These are phyloP conservation scores for Ganoderma leucocontextum DNA, from an alignment of 1,284 basidiomycete species.

Conservation along the genomic window DNA sequence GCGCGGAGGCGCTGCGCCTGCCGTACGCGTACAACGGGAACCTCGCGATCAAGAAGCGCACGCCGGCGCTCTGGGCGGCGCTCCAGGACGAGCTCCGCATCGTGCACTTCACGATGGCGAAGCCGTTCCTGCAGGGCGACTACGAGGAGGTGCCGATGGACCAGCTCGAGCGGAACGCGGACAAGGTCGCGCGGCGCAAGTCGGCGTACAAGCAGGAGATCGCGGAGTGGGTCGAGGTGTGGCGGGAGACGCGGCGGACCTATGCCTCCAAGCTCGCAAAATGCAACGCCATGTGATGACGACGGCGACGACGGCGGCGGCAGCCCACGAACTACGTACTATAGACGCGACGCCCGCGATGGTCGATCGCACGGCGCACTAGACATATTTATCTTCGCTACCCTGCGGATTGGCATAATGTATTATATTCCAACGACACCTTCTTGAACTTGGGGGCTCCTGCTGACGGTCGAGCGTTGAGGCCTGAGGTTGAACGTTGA, in stretches of 20 bases:
- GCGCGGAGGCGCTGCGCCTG: conserved; percentile 46
- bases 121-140: conserved; percentile 48
- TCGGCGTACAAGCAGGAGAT: conserved; percentile 41
- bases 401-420: neutral
- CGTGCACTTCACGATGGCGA: conserved; percentile 52
- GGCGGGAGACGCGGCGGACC: conserved; percentile 39
- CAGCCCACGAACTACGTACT: neutral
- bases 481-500: too few species aligned
- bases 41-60: conserved; percentile 50
- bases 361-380: neutral
- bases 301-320: too few species aligned
- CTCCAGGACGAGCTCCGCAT: conserved; percentile 46
- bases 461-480: too few species aligned
- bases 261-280: conserved; percentile 30
- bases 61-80: conserved; percentile 47
- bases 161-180: conserved; percentile 35
- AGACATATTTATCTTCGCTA: neutral
- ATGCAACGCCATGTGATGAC: conserved; percentile 25
- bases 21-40: conserved; percentile 57
- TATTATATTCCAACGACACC: neutral
- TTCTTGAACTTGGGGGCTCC: neutral
- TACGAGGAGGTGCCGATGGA: conserved; percentile 37
- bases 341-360: neutral
- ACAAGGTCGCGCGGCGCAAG: conserved; percentile 32
- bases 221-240: conserved; percentile 44